Conservation (phyloP, 345 rosid genomes). For the Corchorus olitorius region DNA sequence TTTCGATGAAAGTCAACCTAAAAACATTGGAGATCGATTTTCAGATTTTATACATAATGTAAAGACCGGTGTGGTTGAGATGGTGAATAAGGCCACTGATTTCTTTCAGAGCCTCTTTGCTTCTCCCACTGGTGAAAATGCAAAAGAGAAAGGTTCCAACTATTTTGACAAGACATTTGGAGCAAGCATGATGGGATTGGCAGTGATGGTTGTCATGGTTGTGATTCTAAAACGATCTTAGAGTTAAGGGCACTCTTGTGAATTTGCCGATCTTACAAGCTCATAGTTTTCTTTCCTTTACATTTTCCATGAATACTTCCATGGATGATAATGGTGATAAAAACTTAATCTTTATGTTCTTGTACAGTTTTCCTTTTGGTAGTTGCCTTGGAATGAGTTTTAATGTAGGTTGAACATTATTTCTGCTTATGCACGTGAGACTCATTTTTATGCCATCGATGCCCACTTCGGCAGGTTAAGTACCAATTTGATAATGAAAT, state of each 20-base stretch:
- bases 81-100: constrained; percentile 54
- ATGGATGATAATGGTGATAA: background rate
- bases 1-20: constrained; percentile 31
- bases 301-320: background rate
- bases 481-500: background rate
- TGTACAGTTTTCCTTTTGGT: background rate
- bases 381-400: background rate
- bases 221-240: constrained; percentile 64
- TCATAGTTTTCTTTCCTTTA: background rate
- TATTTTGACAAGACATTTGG: constrained; percentile 38
- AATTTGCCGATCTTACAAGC: constrained; percentile 42
- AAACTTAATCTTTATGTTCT: background rate
- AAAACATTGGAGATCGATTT: constrained; percentile 13
- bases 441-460: too few species aligned
- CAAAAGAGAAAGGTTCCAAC: constrained; percentile 30
- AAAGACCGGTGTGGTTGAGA: constrained; percentile 47
- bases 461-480: too few species aligned
- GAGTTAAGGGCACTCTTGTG: background rate
- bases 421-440: too few species aligned
- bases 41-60: constrained; percentile 40
- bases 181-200: constrained; percentile 58
- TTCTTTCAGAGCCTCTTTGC: constrained; percentile 54
- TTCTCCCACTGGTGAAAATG: constrained; percentile 31
- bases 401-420: too few species aligned
- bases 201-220: constrained; percentile 57